Conservation (phyloP, 202 grass and related monocot species). For the Brachypodium distachyon region DNA sequence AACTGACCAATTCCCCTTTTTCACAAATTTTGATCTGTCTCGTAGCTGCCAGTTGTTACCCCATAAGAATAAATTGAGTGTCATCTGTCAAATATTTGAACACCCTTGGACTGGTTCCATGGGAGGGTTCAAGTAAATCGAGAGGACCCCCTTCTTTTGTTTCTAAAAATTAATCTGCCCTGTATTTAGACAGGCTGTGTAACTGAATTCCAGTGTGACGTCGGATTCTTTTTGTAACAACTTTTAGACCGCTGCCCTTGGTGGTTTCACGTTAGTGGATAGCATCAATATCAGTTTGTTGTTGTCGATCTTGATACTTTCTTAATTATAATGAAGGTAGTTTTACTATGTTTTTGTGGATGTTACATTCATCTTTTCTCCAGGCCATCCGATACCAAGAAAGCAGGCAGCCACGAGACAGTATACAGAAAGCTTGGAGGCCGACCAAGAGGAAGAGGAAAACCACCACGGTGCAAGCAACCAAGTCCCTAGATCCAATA, state of each 20-base stretch:
- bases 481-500: background rate
- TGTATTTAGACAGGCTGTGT: too few relatives aligned
- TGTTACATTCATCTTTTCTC: background rate
- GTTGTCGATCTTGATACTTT: too few relatives aligned
- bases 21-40: background rate
- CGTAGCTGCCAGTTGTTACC: background rate
- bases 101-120: background rate
- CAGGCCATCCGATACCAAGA: background rate
- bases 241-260: too few relatives aligned
- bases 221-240: too few relatives aligned
- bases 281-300: too few relatives aligned
- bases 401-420: background rate
- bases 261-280: too few relatives aligned
- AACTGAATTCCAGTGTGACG: too few relatives aligned
- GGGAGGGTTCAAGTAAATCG: too few relatives aligned
- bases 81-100: background rate
- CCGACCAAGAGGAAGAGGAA: background rate
- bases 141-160: too few relatives aligned
- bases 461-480: background rate
- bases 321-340: too few relatives aligned
- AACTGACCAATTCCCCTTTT: background rate
- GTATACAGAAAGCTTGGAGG: conserved; percentile 13
- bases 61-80: background rate
- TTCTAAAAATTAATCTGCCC: too few relatives aligned
- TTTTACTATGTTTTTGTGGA: background rate